These are phyloP conservation scores for Desmodesmus armatus DNA, from an alignment of 139 green algal species.

Conservation along the genomic window DNA sequence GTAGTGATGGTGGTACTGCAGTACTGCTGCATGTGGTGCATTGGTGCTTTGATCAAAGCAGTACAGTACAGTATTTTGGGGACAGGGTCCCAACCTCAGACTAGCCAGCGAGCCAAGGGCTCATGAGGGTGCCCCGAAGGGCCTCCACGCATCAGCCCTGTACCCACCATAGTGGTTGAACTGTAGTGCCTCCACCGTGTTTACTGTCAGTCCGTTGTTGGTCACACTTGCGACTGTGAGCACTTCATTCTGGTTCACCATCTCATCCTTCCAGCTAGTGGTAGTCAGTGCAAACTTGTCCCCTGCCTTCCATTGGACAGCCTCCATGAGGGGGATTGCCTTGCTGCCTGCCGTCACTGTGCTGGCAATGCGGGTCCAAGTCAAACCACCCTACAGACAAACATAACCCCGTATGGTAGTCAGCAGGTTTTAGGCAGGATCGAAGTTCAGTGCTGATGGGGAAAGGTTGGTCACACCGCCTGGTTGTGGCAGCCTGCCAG, in stretches of 20 bases:
- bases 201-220: constrained; percentile 28
- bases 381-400: constrained; percentile 25
- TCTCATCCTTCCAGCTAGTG: constrained; percentile 58
- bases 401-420: not conserved
- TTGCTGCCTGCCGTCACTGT: not conserved
- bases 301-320: constrained; percentile 50
- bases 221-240: constrained; percentile 41
- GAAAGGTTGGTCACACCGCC: not conserved
- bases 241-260: constrained; percentile 64
- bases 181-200: constrained; percentile 3
- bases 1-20: not conserved
- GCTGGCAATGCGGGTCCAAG: constrained; percentile 23
- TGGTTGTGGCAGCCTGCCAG: not conserved
- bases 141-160: too few relatives aligned
- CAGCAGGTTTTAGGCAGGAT: not conserved
- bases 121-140: too few relatives aligned
- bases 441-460: not conserved
- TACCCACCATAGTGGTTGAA: constrained; percentile 65
- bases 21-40: too few relatives aligned
- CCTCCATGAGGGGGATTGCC: constrained; percentile 40
- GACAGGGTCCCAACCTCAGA: too few relatives aligned
- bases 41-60: too few relatives aligned
- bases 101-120: too few relatives aligned
- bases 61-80: too few relatives aligned
- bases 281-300: constrained; percentile 52